Evolutionary conservation across 495 filamentous ascomycete species (phyloP).

Genomic region (Hyphodiscus hymeniophilus): DNA sequence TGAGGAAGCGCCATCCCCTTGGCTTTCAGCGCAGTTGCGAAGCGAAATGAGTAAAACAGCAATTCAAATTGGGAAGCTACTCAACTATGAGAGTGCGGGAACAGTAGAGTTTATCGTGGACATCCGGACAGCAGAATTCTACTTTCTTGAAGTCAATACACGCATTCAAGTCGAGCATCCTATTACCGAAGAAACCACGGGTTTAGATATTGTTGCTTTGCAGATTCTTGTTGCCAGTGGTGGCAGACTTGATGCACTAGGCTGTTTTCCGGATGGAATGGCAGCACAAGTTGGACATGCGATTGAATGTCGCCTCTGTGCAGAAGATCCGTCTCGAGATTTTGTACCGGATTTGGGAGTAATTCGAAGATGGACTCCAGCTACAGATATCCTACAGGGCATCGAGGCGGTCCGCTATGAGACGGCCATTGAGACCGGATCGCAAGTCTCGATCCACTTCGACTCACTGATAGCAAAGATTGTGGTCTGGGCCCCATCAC

Average conservation of each 20-base stretch:
- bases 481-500: slow-evolving; percentile 1
- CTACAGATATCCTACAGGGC: not conserved
- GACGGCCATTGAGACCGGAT: not conserved
- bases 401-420: not conserved
- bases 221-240: slow-evolving; percentile 47
- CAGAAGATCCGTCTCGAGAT: slow-evolving; percentile 48
- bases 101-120: slow-evolving; percentile 55
- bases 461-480: slow-evolving; percentile 6
- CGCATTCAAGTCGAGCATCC: slow-evolving; percentile 55
- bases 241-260: slow-evolving; percentile 23
- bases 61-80: slow-evolving; percentile 24
- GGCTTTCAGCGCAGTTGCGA: slow-evolving; percentile 31
- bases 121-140: slow-evolving; percentile 40
- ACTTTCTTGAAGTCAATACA: slow-evolving; percentile 57
- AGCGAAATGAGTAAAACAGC: slow-evolving; percentile 35
- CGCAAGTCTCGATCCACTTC: slow-evolving; percentile 2
- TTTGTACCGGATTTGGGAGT: slow-evolving; percentile 49
- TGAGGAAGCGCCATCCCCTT: slow-evolving; percentile 24
- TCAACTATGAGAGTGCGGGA: slow-evolving; percentile 46
- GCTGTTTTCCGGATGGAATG: slow-evolving; percentile 2
- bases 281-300: slow-evolving; percentile 40
- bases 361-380: slow-evolving; percentile 23
- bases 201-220: slow-evolving; percentile 44
- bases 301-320: slow-evolving; percentile 54
- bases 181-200: slow-evolving; percentile 47